Conservation (phyloP, 306 rosid species). For the Carpinus fangiana region DNA sequence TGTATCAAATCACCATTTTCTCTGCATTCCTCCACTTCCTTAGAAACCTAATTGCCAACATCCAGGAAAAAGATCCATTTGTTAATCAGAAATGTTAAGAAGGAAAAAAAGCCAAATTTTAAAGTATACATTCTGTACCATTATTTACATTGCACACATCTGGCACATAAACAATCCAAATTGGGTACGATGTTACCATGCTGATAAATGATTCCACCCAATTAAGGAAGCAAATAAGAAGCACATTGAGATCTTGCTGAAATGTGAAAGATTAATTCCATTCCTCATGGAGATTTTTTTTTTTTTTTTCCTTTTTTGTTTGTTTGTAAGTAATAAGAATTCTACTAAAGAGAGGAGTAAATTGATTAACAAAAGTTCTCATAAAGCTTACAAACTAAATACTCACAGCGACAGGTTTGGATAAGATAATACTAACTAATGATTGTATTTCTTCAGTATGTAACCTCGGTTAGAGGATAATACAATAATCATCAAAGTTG, state of each 20-base stretch:
- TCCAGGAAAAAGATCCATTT: background rate
- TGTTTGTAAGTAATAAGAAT: too few species aligned
- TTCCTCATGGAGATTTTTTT: too few species aligned
- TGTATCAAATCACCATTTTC: background rate
- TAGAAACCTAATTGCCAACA: constrained; percentile 4
- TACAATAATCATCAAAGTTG: background rate
- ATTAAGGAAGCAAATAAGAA: background rate
- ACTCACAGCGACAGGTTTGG: background rate
- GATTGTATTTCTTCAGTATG: background rate
- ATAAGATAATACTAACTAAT: background rate
- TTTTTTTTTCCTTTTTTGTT: too few species aligned
- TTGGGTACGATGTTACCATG: background rate
- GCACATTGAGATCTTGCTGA: background rate
- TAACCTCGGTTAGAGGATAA: background rate
- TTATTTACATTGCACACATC: background rate
- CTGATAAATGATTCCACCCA: background rate
- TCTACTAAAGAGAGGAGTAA: too few species aligned
- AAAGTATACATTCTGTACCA: background rate
- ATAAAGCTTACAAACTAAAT: background rate
- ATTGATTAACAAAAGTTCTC: too few species aligned
- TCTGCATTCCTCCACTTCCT: constrained; percentile 1
- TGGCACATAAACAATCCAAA: background rate
- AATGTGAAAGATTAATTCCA: background rate
- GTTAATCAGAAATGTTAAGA: background rate
- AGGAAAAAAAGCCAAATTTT: background rate